Evolutionary conservation across 75 land plant species (phyloP).

Genomic region (Pinus tabuliformis): DNA sequence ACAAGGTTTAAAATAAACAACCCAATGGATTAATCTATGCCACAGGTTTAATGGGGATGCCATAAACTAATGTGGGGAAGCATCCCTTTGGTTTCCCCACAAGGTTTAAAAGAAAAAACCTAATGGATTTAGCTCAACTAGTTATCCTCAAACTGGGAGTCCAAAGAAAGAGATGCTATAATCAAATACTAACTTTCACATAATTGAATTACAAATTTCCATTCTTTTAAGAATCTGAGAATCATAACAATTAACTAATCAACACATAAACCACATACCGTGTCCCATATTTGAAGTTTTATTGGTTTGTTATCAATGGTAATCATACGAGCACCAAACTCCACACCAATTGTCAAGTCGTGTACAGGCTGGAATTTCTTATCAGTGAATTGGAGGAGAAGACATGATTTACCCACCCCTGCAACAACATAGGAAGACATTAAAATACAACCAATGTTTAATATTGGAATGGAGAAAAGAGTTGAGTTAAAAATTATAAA

Average conservation of each 20-base stretch:
- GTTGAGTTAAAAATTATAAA: no score
- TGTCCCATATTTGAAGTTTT: conserved; percentile 97
- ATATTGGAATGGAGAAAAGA: no score
- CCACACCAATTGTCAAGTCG: conserved; percentile 97
- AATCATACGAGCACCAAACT: conserved; percentile 86
- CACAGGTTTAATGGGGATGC: no score
- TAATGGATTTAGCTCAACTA: no score
- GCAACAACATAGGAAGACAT: not conserved
- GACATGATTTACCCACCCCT: conserved; percentile 98
- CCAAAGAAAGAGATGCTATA: not conserved
- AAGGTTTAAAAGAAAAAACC: no score
- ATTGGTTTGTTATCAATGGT: conserved; percentile 86
- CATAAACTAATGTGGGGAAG: no score
- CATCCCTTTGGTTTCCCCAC: no score
- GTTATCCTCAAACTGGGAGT: not conserved
- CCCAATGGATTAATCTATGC: no score
- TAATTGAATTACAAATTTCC: not conserved
- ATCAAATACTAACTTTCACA: not conserved
- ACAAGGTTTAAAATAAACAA: no score
- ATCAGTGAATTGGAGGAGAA: conserved; percentile 91
- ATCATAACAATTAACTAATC: not conserved
- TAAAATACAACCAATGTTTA: no score
- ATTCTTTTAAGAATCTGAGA: not conserved
- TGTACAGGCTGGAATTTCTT: conserved; percentile 97
- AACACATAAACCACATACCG: conserved; percentile 39